phyloP scores from a whole-genome alignment of 306 rosid species.

The Castanopsis chinensis region DNA sequence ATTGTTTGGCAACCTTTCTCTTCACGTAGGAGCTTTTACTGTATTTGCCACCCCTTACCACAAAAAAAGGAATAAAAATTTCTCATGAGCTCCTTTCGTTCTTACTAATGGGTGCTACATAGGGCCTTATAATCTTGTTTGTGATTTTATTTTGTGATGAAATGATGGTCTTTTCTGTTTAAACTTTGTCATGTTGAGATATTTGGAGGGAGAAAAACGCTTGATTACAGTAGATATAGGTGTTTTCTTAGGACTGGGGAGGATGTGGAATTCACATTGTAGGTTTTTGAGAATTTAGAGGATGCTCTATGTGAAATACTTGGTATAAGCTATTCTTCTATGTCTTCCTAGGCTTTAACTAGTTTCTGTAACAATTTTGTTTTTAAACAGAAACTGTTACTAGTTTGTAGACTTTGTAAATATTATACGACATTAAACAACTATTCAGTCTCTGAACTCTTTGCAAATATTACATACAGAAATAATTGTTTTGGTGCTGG shows the following conservation, averaged over 20 bases:
- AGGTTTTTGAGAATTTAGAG: background rate
- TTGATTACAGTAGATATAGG: background rate
- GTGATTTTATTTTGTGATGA: background rate
- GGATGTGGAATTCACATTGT: background rate
- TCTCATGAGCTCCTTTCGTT: background rate
- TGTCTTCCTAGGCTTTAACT: background rate
- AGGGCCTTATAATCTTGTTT: background rate
- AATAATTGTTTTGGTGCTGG: slow-evolving; percentile 5
- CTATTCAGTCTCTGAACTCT: too few species aligned
- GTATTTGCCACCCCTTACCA: too few species aligned
- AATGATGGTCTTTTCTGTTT: background rate
- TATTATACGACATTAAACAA: background rate
- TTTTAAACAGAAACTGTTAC: background rate
- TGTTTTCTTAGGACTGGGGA: background rate
- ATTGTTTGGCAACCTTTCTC: too few species aligned
- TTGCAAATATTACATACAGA: background rate
- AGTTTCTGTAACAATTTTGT: background rate
- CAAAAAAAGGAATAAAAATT: too few species aligned
- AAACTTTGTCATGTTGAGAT: background rate
- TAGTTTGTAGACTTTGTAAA: background rate
- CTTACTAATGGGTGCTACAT: background rate
- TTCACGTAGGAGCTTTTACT: too few species aligned
- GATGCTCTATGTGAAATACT: background rate
- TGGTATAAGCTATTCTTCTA: background rate
- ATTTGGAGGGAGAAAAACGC: background rate